A percentile compares a stretch with the other conserved stretches of the same genome.
These are phyloP conservation scores for Arthrocladium fulminans DNA, from an alignment of 2,329 filamentous ascomycete genomes.

Conservation along the genomic window DNA sequence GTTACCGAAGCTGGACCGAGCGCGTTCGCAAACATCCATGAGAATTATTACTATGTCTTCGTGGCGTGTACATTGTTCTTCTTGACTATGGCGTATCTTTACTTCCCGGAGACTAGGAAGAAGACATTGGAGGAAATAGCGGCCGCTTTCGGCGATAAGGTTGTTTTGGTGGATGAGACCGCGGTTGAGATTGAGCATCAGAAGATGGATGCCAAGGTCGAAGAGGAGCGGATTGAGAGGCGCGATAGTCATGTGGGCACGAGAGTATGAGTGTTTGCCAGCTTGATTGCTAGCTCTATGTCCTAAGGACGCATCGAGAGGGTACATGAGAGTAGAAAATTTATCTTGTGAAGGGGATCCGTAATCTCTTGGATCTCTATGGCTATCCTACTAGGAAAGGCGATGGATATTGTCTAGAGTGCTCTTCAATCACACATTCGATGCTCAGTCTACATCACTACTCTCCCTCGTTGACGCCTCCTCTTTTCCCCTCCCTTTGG, in stretches of 20 bases:
- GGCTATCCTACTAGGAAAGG: no score
- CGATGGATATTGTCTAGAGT: no score
- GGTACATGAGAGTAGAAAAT: no score
- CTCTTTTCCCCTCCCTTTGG: no score
- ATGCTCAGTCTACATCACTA: no score
- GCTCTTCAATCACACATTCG: no score
- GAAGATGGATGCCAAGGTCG: constrained; percentile 17
- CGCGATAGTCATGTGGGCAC: background rate
- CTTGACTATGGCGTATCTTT: constrained; percentile 34
- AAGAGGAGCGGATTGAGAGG: background rate
- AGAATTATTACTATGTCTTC: constrained; percentile 55
- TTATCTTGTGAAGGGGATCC: no score
- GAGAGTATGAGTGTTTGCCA: background rate
- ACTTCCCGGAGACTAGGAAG: constrained; percentile 34
- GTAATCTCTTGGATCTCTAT: no score
- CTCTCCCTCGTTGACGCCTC: no score
- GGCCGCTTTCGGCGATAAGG: constrained; percentile 40
- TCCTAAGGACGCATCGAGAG: no score
- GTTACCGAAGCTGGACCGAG: constrained; percentile 47
- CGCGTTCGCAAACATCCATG: constrained; percentile 48
- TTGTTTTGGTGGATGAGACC: constrained; percentile 28
- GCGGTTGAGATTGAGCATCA: constrained; percentile 22
- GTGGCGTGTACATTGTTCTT: constrained; percentile 46
- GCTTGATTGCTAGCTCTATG: no score
- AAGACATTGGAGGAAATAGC: constrained; percentile 44